Conservation (phyloP, 352 stramenopile species). For the Phytophthora boehmeriae region DNA sequence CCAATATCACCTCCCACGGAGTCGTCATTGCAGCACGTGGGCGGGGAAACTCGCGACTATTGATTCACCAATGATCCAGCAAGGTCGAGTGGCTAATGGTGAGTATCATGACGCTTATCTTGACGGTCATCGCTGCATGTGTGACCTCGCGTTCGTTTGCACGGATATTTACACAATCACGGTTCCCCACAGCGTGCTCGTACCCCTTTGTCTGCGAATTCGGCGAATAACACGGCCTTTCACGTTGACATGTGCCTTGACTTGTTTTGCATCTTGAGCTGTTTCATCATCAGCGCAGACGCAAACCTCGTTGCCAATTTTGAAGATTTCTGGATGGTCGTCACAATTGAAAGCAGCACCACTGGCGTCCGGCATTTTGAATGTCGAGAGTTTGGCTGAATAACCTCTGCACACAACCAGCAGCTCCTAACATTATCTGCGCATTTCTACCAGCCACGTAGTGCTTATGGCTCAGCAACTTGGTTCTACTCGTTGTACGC, state of each 20-base stretch:
- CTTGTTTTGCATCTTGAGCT: not conserved
- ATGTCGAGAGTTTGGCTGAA: too few relatives aligned
- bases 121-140: not conserved
- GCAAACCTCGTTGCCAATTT: not conserved
- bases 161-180: not conserved
- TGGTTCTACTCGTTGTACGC: too few relatives aligned
- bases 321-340: not conserved
- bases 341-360: not conserved
- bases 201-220: not conserved
- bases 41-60: not conserved
- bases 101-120: not conserved
- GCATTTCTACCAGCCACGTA: too few relatives aligned
- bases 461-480: too few relatives aligned
- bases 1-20: too few relatives aligned
- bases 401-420: too few relatives aligned
- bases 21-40: not conserved
- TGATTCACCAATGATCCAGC: not conserved
- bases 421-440: too few relatives aligned
- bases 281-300: not conserved
- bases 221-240: not conserved
- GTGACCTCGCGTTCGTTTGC: not conserved
- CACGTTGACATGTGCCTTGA: not conserved
- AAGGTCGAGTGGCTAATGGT: not conserved
- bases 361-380: not conserved
- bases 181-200: not conserved